phyloP scores from a whole-genome alignment of 345 rosid genomes.

The Passiflora organensis region DNA sequence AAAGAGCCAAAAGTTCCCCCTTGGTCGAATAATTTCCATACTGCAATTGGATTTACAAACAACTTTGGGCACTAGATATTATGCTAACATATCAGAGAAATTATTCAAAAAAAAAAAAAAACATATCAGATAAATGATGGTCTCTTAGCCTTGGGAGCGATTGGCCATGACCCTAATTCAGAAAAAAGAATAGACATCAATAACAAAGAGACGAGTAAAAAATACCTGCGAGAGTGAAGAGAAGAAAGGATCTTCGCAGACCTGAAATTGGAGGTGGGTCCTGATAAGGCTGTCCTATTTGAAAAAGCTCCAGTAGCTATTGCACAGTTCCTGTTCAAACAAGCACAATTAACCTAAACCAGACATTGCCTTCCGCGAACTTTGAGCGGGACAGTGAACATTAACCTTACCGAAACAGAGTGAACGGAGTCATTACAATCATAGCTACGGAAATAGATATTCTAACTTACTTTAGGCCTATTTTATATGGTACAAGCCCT shows the following conservation, averaged over 20 bases:
- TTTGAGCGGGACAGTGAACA: not conserved
- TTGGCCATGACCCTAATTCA: not conserved
- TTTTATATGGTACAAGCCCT: too few species aligned
- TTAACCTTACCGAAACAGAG: too few species aligned
- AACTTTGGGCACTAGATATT: not conserved
- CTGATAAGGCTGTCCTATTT: constrained; percentile 19
- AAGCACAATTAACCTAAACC: constrained; percentile 14
- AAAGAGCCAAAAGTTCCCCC: too few species aligned
- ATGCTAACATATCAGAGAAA: not conserved
- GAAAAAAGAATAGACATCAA: not conserved
- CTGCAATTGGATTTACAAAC: not conserved
- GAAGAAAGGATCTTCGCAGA: constrained; percentile 26
- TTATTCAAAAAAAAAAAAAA: too few species aligned
- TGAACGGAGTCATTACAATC: too few species aligned
- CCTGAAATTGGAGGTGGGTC: constrained; percentile 18
- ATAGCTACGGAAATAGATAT: too few species aligned
- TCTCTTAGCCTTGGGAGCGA: not conserved
- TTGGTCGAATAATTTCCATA: too few species aligned
- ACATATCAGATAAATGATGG: not conserved
- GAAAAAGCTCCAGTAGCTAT: constrained; percentile 25
- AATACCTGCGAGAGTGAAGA: constrained; percentile 39
- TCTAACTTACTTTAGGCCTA: too few species aligned
- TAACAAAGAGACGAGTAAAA: not conserved
- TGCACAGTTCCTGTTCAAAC: constrained; percentile 36
- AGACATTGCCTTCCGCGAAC: not conserved